Evolutionary conservation across 129 eudicot species (phyloP), one percentile per base, ranked within the genome.

Genomic region (Flaveria bidentis): DNA sequence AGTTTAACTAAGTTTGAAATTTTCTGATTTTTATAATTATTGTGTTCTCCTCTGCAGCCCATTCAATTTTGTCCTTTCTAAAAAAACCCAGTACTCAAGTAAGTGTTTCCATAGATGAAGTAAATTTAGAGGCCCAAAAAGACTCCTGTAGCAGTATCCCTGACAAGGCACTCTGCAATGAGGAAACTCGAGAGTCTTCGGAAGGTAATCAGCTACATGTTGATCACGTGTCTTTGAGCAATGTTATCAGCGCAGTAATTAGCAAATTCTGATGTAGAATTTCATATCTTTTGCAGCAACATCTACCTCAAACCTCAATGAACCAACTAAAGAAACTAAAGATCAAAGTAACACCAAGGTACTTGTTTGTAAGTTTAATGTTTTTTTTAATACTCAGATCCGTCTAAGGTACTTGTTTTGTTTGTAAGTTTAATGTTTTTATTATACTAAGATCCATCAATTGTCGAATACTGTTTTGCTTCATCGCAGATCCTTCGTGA

Each of bases 61-160:
- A 80, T 71, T 86, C 87, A 50, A 94, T 94, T 74, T 80, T 94
- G 77, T 88, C 93, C 63, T 46, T 84, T 77, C 83, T 94, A 23
- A 89, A 65, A 68, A 89, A 80, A 71, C 90, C 97, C 10, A 50
- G 16, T 66, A 39, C 76, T 76, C 58, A 16, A 76, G 81, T 76
- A 18, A 71, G 72, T 42, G 71, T 44, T 81, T 67, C 23, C 3
- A 20, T 52, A 10, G 25, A 69, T 46, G 75, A 80, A 50, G 73
- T 55, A 33, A 52, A 78, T 41, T 66, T 44, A 26, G 81, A 83
- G 69, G 86, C 28, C 41, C 50, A 62, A 58, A 78, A 82, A 58
- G 81, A 56, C 16, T 69, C 79, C 46, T 50, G 44, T 82, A 65
- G 63, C 51, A 76, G 71, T 15, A 9, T 69, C 78, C 71, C 68